Conservation (phyloP, 768 basidiomycete genomes). For the Boletus fagicola region DNA sequence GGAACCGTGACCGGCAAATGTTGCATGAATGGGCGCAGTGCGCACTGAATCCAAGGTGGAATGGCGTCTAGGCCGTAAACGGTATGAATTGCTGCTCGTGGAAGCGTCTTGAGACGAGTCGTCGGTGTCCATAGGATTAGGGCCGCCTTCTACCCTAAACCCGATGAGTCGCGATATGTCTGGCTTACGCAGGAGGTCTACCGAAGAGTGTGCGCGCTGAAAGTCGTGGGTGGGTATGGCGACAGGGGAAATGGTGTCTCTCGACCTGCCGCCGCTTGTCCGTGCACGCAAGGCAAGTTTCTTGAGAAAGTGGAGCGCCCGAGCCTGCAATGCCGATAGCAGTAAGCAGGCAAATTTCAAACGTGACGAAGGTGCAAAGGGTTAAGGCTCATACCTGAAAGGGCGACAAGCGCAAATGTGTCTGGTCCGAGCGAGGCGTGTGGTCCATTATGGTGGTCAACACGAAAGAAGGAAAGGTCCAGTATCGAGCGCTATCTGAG, state of each 20-base stretch:
- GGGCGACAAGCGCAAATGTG: slow-evolving; percentile 21
- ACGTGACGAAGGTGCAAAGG: neutral
- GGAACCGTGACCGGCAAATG: slow-evolving; percentile 13
- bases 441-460: slow-evolving; percentile 29
- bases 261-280: slow-evolving; percentile 27
- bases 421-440: slow-evolving; percentile 22
- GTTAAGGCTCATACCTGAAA: slow-evolving; percentile 28
- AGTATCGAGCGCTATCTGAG: slow-evolving; percentile 21
- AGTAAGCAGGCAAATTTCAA: slow-evolving; percentile 15
- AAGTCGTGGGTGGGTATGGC: slow-evolving; percentile 22
- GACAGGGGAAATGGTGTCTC: slow-evolving; percentile 27
- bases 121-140: slow-evolving; percentile 31
- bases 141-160: slow-evolving; percentile 22
- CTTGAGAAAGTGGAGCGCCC: slow-evolving; percentile 41
- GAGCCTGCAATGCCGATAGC: slow-evolving; percentile 22
- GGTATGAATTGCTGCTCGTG: slow-evolving; percentile 23
- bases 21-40: slow-evolving; percentile 4
- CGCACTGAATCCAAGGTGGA: slow-evolving; percentile 24
- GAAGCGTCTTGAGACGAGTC: slow-evolving; percentile 32
- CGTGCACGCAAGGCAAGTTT: slow-evolving; percentile 37
- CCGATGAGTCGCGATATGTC: slow-evolving; percentile 25
- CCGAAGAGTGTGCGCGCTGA: slow-evolving; percentile 34
- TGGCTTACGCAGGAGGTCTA: slow-evolving; percentile 33
- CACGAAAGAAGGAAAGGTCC: slow-evolving; percentile 8
- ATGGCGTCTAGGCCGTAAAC: slow-evolving; percentile 19